Base-by-base conservation (phyloP, 2,329 filamentous ascomycete species). In the Pseudocercospora eumusae region DNA sequence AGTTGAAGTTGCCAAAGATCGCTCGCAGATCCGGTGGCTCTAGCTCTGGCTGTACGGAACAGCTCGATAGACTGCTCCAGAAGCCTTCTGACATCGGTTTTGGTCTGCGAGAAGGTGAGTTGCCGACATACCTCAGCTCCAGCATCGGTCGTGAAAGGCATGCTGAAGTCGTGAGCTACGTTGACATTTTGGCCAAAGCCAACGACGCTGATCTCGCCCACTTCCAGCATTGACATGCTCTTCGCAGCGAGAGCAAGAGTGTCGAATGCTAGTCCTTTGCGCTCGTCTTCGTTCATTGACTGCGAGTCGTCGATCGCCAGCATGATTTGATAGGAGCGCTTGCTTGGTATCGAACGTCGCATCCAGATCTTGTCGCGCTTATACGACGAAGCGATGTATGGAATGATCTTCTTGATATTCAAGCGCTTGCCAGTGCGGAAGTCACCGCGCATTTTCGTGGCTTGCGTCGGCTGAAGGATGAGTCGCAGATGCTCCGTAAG, bases 301-400 rank as follows among this genome's bases (percentile, higher is more conserved):
- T 90, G 91, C 71, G 89, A 93, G 80, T 99, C 95, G 76, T 99
- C 95, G 40, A 99, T 92, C 42, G 95, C 96, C 55, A 99, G 88
- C 80, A 99, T 87, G 76, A 99, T 96, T 77, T 99, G 96, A 78
- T 99, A 99, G 61, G 88, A 89, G 44, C 96, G 89, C 79, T 98
- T 98, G 40, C 89, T 93, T 0, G 96, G 96, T 55, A 96, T 87
- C 33, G 87, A 89, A 60, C 96, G 88, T 13, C 96, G 90, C 89
- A 99, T 96, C 95, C 95, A 99, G 78, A 99, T 99, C 83, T 99
- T 99, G 84, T 99, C 95, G 64, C 95, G 91, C 82, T 97, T 98
- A 84, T 97, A 99, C 74, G 90, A 89, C 0, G 93, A 98, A 1
- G 96, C 95, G 70, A 99, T 98, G 79, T 99, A 99, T 0, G 96